Conservation (phyloP, 352 stramenopile species). For the Phytophthora fragariaefolia region DNA sequence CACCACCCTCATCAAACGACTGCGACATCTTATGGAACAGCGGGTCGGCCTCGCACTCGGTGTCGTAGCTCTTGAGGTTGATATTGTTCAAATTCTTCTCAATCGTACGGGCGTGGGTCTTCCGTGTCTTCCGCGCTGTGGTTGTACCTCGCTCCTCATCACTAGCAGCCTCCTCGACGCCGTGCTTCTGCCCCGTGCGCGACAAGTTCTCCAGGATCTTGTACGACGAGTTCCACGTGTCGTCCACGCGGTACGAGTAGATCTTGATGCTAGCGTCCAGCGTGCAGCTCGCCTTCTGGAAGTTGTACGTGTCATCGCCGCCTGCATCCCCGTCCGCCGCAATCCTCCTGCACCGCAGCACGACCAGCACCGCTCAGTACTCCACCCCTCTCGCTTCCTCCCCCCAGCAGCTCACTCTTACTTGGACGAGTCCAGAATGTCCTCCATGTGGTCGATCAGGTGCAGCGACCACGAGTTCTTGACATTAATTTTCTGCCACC, state of each 20-base stretch:
- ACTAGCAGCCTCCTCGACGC: constrained; percentile 25
- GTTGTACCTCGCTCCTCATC: constrained; percentile 41
- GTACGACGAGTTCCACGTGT: constrained; percentile 97
- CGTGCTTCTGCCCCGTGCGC: constrained; percentile 73
- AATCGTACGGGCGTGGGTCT: constrained; percentile 70
- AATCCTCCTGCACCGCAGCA: constrained; percentile 23
- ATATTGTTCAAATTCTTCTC: constrained; percentile 91
- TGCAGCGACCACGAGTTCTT: constrained; percentile 97
- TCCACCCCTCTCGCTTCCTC: too few relatives aligned
- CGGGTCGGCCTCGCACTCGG: constrained; percentile 89
- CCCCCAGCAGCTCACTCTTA: constrained; percentile 23
- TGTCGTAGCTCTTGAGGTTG: constrained; percentile 87
- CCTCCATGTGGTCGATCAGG: constrained; percentile 98
- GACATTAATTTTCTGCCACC: constrained; percentile 95
- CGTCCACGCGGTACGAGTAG: constrained; percentile 98
- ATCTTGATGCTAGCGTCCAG: constrained; percentile 99
- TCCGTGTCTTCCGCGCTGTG: constrained; percentile 52
- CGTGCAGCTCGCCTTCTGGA: constrained; percentile 97
- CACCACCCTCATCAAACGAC: constrained; percentile 92
- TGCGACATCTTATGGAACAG: constrained; percentile 95
- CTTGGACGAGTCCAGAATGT: constrained; percentile 86
- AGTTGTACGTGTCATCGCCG: constrained; percentile 91
- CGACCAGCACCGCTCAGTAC: too few relatives aligned
- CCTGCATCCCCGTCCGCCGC: constrained; percentile 38
- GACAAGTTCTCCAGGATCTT: constrained; percentile 98